Percentiles rank a stretch among this genome's conserved stretches.
Evolutionary conservation across 1,284 basidiomycete species (phyloP).

Genomic region (Mycosarcoma mackinlayi): DNA sequence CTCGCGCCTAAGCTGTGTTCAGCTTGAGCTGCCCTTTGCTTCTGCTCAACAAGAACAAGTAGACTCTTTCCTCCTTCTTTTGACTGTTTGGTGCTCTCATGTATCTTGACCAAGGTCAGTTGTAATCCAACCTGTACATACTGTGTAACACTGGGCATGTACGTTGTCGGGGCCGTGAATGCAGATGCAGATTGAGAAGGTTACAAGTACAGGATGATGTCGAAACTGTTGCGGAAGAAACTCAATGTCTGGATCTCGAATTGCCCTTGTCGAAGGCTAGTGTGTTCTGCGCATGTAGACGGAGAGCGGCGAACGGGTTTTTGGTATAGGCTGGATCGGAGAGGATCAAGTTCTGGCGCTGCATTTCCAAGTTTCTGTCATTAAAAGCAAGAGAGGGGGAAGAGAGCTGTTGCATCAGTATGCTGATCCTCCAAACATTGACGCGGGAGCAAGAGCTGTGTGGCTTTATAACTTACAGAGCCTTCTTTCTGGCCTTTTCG

Average conservation of each 20-base stretch:
- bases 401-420: no score
- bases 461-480: conserved; percentile 63
- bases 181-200: conserved; percentile 5
- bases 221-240: background rate
- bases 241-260: conserved; percentile 18
- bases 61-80: no score
- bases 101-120: conserved; percentile 1
- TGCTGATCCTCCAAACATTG: no score
- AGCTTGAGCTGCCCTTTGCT: background rate
- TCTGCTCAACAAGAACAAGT: background rate
- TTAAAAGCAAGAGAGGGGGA: no score
- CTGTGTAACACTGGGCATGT: background rate
- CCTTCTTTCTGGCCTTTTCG: conserved; percentile 54
- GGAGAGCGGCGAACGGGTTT: conserved; percentile 62
- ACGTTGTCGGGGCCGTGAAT: background rate
- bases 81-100: conserved; percentile 9
- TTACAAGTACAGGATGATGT: conserved; percentile 32
- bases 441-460: no score
- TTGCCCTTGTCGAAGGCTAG: conserved; percentile 47
- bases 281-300: conserved; percentile 61
- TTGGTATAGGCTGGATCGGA: conserved; percentile 53
- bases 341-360: conserved; percentile 59
- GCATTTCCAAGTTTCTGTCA: conserved; percentile 52
- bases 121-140: conserved; percentile 25
- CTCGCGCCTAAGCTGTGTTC: conserved; percentile 33